Base-by-base conservation (phyloP, 2,329 filamentous ascomycete species). In the Chrysosporium keratinophilum region DNA sequence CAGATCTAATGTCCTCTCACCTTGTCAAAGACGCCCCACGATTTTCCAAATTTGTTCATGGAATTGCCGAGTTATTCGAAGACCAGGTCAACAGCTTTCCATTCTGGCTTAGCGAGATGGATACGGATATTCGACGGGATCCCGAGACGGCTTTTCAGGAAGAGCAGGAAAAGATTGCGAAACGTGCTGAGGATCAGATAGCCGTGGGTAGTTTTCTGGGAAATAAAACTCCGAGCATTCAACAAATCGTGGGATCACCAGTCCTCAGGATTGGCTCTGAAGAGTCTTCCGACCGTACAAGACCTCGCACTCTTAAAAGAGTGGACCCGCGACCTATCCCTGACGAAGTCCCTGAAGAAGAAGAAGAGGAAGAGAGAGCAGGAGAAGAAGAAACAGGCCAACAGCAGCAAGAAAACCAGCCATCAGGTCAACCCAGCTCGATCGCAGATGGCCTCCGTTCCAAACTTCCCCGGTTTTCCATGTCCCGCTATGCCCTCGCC, bases 1-100 rank as follows among this genome's bases (percentile, higher is more conserved):
- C 89, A 61, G 93, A 98, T 61, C 74, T 98, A 61, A 96, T 95
- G 81, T 78, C 81, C 50, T 96, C 89, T 4, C 91, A 98, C 69
- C 79, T 98, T 3, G 87, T 98, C 58, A 89, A 95, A 66, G 83
- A 89, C 44, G 84, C 87, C 0, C 88, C 90, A 1, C 82, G 86
- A 49, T 98, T 98, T 73, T 96, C 89, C 63, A 98, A 98, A 69
- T 98, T 97, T 62, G 86, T 95, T 1, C 91, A 98, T 63, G 93
- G 93, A 57, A 84, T 94, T 3, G 90, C 91, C 6, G 84, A 85
- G 39, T 77, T 98, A 1, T 97, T 97, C 61, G 93, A 97, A 64
- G 88, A 98, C 69, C 82, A 95, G 64, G 90, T 98, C 68, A 97
- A 97, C 72, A 90, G 82, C 58, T 83, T 97, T 64, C 93, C 93